Conservation (phyloP, 495 filamentous ascomycete species). For the Annulohypoxylon bovei region DNA sequence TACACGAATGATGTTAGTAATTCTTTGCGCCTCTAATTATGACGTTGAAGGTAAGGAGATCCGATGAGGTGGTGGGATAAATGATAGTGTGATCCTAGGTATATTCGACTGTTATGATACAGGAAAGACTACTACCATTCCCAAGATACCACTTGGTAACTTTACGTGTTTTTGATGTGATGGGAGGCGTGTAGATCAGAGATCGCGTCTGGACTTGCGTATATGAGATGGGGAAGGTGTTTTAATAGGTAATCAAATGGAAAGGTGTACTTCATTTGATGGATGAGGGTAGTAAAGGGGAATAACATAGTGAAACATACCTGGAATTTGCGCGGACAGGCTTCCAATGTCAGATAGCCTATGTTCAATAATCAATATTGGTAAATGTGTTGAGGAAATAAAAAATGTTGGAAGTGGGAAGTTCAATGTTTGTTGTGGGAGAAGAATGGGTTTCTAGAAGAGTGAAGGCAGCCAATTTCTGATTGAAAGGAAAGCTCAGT, state of each 20-base stretch:
- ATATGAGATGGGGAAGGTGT: background rate
- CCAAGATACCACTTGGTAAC: background rate
- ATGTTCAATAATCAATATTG: background rate
- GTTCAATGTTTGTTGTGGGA: background rate
- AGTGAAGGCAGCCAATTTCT: background rate
- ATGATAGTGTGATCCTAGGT: background rate
- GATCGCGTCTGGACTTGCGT: background rate
- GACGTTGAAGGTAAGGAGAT: constrained; percentile 43
- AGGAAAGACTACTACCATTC: background rate
- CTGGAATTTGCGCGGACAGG: background rate
- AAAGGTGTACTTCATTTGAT: background rate
- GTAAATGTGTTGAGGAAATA: background rate
- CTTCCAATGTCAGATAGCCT: background rate
- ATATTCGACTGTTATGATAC: background rate
- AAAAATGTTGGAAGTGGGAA: background rate
- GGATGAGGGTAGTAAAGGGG: background rate
- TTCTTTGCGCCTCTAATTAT: constrained; percentile 50
- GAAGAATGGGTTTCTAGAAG: background rate
- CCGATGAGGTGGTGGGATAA: background rate
- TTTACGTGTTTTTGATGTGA: background rate
- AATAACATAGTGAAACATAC: background rate
- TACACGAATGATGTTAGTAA: constrained; percentile 38
- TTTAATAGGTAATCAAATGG: background rate
- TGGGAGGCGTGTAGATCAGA: constrained; percentile 5
- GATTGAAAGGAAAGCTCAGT: background rate